These are phyloP conservation scores for Lactarius deliciosus DNA, from an alignment of 768 basidiomycete species.

Conservation along the genomic window DNA sequence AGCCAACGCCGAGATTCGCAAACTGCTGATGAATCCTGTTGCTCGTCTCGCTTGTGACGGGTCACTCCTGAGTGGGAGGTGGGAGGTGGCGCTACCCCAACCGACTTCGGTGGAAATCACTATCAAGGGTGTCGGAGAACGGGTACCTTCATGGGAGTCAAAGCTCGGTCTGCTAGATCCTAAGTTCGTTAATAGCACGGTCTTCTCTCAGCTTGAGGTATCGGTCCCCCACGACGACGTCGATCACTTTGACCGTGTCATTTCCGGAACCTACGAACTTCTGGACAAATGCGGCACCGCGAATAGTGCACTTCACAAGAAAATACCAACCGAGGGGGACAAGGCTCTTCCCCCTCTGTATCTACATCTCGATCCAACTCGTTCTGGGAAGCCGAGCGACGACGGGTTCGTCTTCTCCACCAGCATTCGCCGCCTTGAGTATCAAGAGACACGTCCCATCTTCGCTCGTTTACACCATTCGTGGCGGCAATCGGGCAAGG, in stretches of 20 bases:
- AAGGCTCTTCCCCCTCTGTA: constrained; percentile 60
- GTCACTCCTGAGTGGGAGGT: constrained; percentile 64
- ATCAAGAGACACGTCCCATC: constrained; percentile 75
- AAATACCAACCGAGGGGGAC: constrained; percentile 45
- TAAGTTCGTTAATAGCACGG: constrained; percentile 62
- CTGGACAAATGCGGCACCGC: constrained; percentile 89
- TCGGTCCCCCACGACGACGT: constrained; percentile 50
- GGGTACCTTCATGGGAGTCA: constrained; percentile 83
- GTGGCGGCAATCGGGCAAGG: constrained; percentile 72
- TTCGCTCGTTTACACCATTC: constrained; percentile 68
- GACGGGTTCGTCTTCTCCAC: constrained; percentile 87
- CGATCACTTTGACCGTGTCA: constrained; percentile 66
- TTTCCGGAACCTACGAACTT: constrained; percentile 76
- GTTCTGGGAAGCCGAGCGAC: constrained; percentile 68
- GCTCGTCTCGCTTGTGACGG: constrained; percentile 63
- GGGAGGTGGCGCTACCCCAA: constrained; percentile 79
- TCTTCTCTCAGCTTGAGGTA: constrained; percentile 67
- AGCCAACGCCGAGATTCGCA: constrained; percentile 77
- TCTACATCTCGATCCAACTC: constrained; percentile 83
- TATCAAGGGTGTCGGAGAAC: constrained; percentile 63
- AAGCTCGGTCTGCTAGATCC: constrained; percentile 70
- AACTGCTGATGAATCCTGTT: constrained; percentile 69
- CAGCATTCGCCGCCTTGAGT: constrained; percentile 74
- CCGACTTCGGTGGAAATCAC: constrained; percentile 54
- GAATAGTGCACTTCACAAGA: constrained; percentile 78